Evolutionary conservation across 2,329 filamentous ascomycete genomes (phyloP).

Genomic region (Coniella lustricola): DNA sequence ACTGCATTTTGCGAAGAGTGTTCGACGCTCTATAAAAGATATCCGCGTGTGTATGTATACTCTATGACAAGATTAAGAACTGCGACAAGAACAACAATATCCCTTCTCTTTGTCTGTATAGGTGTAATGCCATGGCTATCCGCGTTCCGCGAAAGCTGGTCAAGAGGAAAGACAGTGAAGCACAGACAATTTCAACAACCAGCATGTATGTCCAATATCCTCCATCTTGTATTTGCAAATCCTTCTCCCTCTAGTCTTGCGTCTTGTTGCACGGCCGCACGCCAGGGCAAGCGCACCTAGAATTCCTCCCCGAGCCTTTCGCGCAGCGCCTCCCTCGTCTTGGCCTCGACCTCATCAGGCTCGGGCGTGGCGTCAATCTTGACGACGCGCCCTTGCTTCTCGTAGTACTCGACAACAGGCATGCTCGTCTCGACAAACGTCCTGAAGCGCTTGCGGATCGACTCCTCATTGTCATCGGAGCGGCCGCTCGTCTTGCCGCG

Average conservation of each 20-base stretch:
- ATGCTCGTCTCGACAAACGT: constrained; percentile 94
- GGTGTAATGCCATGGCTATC: too few species aligned
- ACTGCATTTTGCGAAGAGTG: constrained; percentile 12
- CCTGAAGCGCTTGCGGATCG: constrained; percentile 92
- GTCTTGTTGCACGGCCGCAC: too few species aligned
- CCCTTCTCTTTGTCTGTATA: not conserved
- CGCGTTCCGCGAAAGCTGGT: not conserved
- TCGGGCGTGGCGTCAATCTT: constrained; percentile 65
- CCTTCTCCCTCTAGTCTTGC: not conserved
- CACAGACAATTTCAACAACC: not conserved
- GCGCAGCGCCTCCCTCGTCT: constrained; percentile 43
- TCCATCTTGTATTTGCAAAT: not conserved
- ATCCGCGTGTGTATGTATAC: constrained; percentile 1
- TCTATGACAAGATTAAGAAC: not conserved
- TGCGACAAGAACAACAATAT: not conserved
- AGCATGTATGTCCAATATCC: not conserved
- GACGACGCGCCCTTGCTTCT: constrained; percentile 68
- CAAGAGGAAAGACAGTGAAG: too few species aligned
- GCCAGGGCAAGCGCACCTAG: constrained; percentile 18
- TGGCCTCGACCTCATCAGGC: constrained; percentile 55
- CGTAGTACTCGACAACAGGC: constrained; percentile 88
- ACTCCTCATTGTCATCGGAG: constrained; percentile 89
- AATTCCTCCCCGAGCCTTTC: constrained; percentile 41
- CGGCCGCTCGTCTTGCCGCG: constrained; percentile 89
- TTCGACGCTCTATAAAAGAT: constrained; percentile 1